Base-by-base conservation (phyloP, 208 protist genomes). In the Leishmania major region DNA sequence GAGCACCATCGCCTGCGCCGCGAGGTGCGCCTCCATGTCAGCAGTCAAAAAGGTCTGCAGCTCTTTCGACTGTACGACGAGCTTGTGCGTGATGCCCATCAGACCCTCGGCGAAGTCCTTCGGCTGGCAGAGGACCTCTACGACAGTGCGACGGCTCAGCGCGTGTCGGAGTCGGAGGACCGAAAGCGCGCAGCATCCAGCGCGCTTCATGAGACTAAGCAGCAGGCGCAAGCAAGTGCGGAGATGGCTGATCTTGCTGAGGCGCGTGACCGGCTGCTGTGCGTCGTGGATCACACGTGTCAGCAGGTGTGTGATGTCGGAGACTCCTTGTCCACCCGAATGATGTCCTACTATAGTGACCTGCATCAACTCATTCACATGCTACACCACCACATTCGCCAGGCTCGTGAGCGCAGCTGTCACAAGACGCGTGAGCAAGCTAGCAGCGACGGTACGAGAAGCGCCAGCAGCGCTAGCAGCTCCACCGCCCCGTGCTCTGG, bases 11-110 rank as follows among this genome's bases (percentile, higher is more conserved):
- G 83, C 45, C 88, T 97, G 37, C 91, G 92, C 7, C 88, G 90
- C 74, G 91, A 96, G 67, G 91, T 96, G 17, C 90, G 92, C 25
- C 85, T 95, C 28, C 88, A 88, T 69, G 88, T 97, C n/a, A 94
- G 87, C 47, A 95, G 92, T 43, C 91, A 87, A 71, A 87, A 80
- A 45, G 91, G 85, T 55, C 81, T 95, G 37, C 87, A 94, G 78
- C 71, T 97, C 57, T 95, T 94, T 84, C 77, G 83, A 15, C 73
- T 83, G 40, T 97, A 96, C 81, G 92, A 96, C 75, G 84, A 88
- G 35, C 75, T 97, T 7, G 78, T 92, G 62, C 55, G 62, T 15
- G 64, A 77, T n/a, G 69, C 81, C 13, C 78, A 95, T 47, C 70
- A 82, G n/a, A 76, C 78, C 31, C 75, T 93, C 15, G 37, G 69